These are phyloP conservation scores for Domatiomyces catenatus DNA, from an alignment of 2,329 filamentous ascomycete species.

Conservation along the genomic window DNA sequence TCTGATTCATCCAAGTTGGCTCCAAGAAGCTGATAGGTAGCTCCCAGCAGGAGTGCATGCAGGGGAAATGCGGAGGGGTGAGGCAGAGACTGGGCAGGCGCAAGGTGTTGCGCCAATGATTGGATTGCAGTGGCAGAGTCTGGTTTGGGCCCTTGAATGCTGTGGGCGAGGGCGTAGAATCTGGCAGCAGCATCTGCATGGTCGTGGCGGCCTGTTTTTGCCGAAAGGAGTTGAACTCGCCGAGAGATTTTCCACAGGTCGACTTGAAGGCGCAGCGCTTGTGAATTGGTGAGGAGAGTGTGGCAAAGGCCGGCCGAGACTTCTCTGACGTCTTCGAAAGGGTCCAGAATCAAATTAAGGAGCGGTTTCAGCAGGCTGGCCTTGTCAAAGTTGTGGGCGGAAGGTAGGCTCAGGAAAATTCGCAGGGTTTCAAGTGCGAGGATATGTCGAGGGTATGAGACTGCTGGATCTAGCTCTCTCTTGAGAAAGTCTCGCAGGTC, in stretches of 20 bases:
- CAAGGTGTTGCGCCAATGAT: neutral
- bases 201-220: conserved; percentile 66
- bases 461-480: conserved; percentile 59
- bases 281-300: neutral
- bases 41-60: conserved; percentile 11
- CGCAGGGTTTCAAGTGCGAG: conserved; percentile 58
- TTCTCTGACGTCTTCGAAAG: conserved; percentile 78
- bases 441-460: conserved; percentile 81
- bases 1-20: neutral
- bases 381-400: conserved; percentile 1
- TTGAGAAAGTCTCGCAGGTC: conserved; percentile 19
- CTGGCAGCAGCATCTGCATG: conserved; percentile 84
- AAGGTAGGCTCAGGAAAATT: conserved; percentile 30
- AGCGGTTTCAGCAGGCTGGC: conserved; percentile 40
- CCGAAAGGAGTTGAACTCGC: conserved; percentile 40
- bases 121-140: neutral
- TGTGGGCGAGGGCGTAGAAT: conserved; percentile 47
- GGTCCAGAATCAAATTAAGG: conserved; percentile 68
- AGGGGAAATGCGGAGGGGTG: conserved; percentile 4
- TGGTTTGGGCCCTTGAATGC: neutral
- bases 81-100: neutral
- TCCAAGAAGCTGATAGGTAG: conserved; percentile 7
- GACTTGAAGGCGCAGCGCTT: conserved; percentile 1
- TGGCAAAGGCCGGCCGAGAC: conserved; percentile 33
- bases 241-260: conserved; percentile 33